Evolutionary conservation across 495 filamentous ascomycete species (phyloP).

Genomic region (Penicillium longicatenatum): DNA sequence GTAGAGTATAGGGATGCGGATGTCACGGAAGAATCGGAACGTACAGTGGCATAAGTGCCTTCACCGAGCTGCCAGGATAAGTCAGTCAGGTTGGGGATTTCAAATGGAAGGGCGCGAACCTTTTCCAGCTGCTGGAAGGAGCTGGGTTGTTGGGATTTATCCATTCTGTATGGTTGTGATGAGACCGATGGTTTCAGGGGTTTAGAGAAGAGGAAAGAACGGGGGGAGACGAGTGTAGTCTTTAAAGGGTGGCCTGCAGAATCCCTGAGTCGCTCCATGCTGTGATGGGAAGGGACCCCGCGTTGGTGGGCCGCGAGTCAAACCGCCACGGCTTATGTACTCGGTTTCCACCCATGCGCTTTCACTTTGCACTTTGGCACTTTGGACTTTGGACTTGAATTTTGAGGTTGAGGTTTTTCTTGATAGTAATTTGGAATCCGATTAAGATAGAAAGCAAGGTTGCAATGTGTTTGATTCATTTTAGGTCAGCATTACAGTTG

Average conservation of each 20-base stretch:
- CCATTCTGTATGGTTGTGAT: conserved; percentile 56
- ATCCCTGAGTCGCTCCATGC: conserved; percentile 30
- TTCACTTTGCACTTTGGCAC: background rate
- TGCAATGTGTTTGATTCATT: background rate
- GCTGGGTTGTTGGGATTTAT: conserved; percentile 85
- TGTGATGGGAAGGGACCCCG: conserved; percentile 33
- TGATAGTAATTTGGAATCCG: too few relatives aligned
- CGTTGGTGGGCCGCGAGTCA: conserved; percentile 19
- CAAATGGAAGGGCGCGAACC: conserved; percentile 31
- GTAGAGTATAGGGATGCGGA: background rate
- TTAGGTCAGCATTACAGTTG: background rate
- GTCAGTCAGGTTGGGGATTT: conserved; percentile 19
- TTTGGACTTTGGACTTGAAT: too few relatives aligned
- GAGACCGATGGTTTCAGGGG: conserved; percentile 20
- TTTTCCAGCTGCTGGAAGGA: conserved; percentile 99
- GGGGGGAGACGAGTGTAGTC: conserved; percentile 41
- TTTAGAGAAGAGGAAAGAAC: conserved; percentile 38
- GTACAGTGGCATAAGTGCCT: conserved; percentile 97
- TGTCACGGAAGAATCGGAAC: conserved; percentile 31
- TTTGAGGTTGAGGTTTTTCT: too few relatives aligned
- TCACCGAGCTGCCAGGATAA: conserved; percentile 70
- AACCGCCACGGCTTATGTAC: conserved; percentile 20
- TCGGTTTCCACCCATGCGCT: background rate
- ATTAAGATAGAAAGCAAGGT: too few relatives aligned
- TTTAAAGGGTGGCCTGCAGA: conserved; percentile 31